phyloP scores from a whole-genome alignment of 2,329 filamentous ascomycete species.

The Aspergillus ochraceoroseus region DNA sequence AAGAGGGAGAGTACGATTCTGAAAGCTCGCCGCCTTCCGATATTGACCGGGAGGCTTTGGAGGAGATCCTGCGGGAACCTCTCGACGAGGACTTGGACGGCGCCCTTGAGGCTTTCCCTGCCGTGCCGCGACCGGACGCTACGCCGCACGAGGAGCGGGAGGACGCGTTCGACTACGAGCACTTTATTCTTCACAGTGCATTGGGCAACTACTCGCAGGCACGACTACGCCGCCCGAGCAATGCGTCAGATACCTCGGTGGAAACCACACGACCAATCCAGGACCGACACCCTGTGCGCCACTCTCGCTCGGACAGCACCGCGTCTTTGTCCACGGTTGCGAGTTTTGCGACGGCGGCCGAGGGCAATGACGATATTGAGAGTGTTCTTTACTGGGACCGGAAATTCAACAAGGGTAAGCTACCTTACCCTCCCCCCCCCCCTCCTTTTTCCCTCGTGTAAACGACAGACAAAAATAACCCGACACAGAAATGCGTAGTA shows the following conservation, averaged over 20 bases:
- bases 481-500: conserved; percentile 27
- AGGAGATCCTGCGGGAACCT: conserved; percentile 48
- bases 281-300: conserved; percentile 21
- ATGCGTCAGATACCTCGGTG: conserved; percentile 46
- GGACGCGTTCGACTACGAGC: conserved; percentile 93
- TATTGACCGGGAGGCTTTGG: conserved; percentile 61
- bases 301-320: conserved; percentile 52
- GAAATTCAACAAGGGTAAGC: conserved; percentile 35
- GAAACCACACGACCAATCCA: conserved; percentile 46
- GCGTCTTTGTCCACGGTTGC: conserved; percentile 58
- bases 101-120: conserved; percentile 32
- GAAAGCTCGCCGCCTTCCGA: conserved; percentile 38
- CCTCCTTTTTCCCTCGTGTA: no score
- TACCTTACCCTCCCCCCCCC: not conserved
- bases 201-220: conserved; percentile 59
- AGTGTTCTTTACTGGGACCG: conserved; percentile 39
- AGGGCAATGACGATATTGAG: conserved; percentile 43
- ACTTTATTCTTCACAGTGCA: conserved; percentile 90
- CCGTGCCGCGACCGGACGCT: conserved; percentile 45
- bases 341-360: conserved; percentile 60
- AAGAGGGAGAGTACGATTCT: conserved; percentile 38
- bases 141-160: conserved; percentile 86
- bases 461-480: no score
- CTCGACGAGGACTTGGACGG: conserved; percentile 39
- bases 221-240: conserved; percentile 32